phyloP scores from a whole-genome alignment of 768 basidiomycete species.

The Macrocybe gigantea region DNA sequence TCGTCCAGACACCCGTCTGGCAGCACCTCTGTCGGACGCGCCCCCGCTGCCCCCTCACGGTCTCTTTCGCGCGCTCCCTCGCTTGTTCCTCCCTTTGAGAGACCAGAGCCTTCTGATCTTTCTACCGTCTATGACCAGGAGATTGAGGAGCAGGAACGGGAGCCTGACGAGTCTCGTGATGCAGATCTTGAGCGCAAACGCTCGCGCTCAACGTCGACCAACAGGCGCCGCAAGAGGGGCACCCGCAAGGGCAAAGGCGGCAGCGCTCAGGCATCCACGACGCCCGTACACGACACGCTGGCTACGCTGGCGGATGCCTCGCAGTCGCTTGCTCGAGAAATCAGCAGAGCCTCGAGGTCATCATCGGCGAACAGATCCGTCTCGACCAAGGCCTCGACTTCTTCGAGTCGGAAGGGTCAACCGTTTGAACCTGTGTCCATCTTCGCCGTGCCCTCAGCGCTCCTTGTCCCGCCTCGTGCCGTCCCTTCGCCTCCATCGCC shows the following conservation, averaged over 20 bases:
- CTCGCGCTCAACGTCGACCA: slow-evolving; percentile 64
- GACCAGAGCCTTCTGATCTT: slow-evolving; percentile 36
- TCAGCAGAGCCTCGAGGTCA: slow-evolving; percentile 59
- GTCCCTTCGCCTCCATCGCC: slow-evolving; percentile 16
- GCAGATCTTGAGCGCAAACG: slow-evolving; percentile 30
- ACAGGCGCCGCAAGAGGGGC: slow-evolving; percentile 80
- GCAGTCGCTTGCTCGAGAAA: slow-evolving; percentile 78
- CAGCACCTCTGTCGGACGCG: slow-evolving; percentile 38
- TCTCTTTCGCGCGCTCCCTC: slow-evolving; percentile 62
- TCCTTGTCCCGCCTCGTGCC: slow-evolving; percentile 14
- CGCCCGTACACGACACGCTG: slow-evolving; percentile 45
- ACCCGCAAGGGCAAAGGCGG: slow-evolving; percentile 75
- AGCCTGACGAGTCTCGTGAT: slow-evolving; percentile 33
- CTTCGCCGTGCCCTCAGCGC: slow-evolving; percentile 34
- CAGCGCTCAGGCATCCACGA: slow-evolving; percentile 24
- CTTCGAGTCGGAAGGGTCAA: slow-evolving; percentile 17
- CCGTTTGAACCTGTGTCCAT: slow-evolving; percentile 42
- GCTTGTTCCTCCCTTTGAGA: slow-evolving; percentile 44
- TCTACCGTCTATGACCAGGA: slow-evolving; percentile 54
- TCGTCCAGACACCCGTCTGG: slow-evolving; percentile 58
- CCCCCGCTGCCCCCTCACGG: slow-evolving; percentile 48
- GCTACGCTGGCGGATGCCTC: slow-evolving; percentile 73
- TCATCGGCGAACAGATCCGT: slow-evolving; percentile 31
- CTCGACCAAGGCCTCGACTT: slow-evolving; percentile 22
- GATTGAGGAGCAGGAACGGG: slow-evolving; percentile 36